Evolutionary conservation across 129 eudicot genomes (phyloP), one percentile per base, ranked within the genome.

Genomic region (Rutidosis leptorrhynchoides): DNA sequence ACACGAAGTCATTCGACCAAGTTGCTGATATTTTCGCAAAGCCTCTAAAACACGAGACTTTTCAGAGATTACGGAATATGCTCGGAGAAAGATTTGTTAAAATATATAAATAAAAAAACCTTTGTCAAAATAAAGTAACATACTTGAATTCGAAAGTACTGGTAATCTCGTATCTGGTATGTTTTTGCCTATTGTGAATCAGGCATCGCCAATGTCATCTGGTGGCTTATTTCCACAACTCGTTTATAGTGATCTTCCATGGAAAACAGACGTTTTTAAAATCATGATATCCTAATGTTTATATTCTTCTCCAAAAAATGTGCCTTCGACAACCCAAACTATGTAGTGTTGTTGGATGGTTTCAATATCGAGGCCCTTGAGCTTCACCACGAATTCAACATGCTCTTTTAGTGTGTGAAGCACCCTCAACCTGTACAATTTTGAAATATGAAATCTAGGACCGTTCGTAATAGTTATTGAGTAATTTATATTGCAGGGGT

Each of bases 351-450:
- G 77, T 71, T 77, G 82, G 70, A 77, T 77, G 21, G 82, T 77
- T 29, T 77, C 82, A 15, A 77, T 77, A 66, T 79, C 80, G 0
- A 74, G 64, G 21, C 80, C 77, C 73, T 80, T 81, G 21, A 82
- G 78, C 83, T 74, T 82, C 58, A 82, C 83, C 25, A 82, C 86
- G 0, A 83, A 82, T 54, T 82, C 86, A 2, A 78, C 83, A 4
- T 78, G 83, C 24, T 81, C 80, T 58, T 78, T 78, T 2, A 81
- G 64, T 2, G 80, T 81, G 37, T 77, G 86, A 22, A 81, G 83
- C 74, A 77, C 86, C 76, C 86, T 77, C 59, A 77, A 65, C 70
- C 85, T 76, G 66, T 21, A 15, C 22, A 45, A 29, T 54, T 32
- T 7, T 8, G 4, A 0, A 28, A n/a, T 14, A 33, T 28, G 26